These are phyloP conservation scores for Lenwebbia sp. DNA, from an alignment of 345 rosid species.

Conservation along the genomic window DNA sequence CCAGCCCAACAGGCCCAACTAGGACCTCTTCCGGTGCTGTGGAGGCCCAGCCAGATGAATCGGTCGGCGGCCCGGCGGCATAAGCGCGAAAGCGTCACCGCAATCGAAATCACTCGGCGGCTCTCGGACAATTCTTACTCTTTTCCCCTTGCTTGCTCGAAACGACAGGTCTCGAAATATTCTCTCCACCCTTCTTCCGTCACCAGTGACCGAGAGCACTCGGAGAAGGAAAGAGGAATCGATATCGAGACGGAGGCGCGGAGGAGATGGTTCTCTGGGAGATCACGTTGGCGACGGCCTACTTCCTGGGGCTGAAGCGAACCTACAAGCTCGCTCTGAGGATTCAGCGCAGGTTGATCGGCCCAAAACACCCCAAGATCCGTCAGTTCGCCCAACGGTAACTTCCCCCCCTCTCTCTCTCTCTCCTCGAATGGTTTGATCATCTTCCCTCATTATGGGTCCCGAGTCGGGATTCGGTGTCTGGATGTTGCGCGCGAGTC, in stretches of 20 bases:
- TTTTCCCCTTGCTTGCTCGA: neutral
- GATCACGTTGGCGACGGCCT: slow-evolving; percentile 77
- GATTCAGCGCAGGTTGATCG: slow-evolving; percentile 58
- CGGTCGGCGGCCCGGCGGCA: neutral
- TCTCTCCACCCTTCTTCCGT: neutral
- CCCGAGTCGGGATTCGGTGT: neutral
- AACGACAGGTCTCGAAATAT: neutral
- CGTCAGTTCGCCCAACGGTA: slow-evolving; percentile 61
- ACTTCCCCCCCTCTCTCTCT: neutral
- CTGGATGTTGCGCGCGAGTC: neutral
- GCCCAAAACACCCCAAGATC: slow-evolving; percentile 44
- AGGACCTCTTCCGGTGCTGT: too few species aligned
- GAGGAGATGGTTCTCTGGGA: slow-evolving; percentile 76
- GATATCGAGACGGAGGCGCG: neutral
- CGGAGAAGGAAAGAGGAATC: neutral
- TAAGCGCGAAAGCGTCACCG: neutral
- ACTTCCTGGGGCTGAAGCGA: slow-evolving; percentile 74
- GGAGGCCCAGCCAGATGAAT: too few species aligned
- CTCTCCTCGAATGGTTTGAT: neutral
- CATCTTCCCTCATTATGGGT: neutral
- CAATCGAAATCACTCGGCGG: neutral
- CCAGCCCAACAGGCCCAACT: neutral
- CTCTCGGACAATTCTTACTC: too few species aligned
- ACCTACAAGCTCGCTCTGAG: slow-evolving; percentile 59
- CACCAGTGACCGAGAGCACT: neutral